phyloP scores from a whole-genome alignment of 2,329 filamentous ascomycete species.

The Hypoxylon sp. region DNA sequence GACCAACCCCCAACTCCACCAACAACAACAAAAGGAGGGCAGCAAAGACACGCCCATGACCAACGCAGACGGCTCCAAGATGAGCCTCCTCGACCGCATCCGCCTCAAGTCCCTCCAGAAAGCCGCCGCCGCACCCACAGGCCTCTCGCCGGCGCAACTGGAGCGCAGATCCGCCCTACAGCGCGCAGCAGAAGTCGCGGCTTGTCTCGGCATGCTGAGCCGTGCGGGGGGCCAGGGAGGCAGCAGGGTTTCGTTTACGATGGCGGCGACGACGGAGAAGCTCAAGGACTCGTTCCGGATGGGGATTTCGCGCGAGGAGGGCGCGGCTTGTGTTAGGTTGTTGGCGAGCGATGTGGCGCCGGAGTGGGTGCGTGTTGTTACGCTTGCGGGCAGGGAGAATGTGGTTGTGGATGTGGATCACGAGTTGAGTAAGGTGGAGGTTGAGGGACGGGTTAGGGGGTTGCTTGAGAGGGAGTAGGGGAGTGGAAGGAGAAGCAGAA shows the following conservation, averaged over 20 bases:
- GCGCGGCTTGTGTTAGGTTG: slow-evolving; percentile 64
- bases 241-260: slow-evolving; percentile 74
- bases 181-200: slow-evolving; percentile 76
- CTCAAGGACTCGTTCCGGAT: slow-evolving; percentile 76
- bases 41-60: slow-evolving; percentile 51
- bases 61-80: slow-evolving; percentile 66
- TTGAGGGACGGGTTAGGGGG: slow-evolving; percentile 53
- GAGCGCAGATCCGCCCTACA: slow-evolving; percentile 75
- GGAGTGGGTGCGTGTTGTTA: slow-evolving; percentile 68
- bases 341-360: slow-evolving; percentile 70
- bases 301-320: slow-evolving; percentile 69
- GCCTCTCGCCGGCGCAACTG: slow-evolving; percentile 68
- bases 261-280: slow-evolving; percentile 74
- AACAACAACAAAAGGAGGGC: slow-evolving; percentile 44
- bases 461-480: slow-evolving; percentile 41
- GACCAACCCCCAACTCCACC: slow-evolving; percentile 51
- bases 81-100: slow-evolving; percentile 82
- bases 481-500: not conserved
- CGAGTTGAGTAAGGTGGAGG: slow-evolving; percentile 54
- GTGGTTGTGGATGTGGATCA: slow-evolving; percentile 67
- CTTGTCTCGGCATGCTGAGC: slow-evolving; percentile 76
- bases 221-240: slow-evolving; percentile 58
- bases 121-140: slow-evolving; percentile 59
- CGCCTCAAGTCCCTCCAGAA: slow-evolving; percentile 76
- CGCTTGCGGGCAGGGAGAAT: slow-evolving; percentile 68